phyloP scores from a whole-genome alignment of 2,329 filamentous ascomycete genomes.

The Stagonosporopsis cucurbitacearum region DNA sequence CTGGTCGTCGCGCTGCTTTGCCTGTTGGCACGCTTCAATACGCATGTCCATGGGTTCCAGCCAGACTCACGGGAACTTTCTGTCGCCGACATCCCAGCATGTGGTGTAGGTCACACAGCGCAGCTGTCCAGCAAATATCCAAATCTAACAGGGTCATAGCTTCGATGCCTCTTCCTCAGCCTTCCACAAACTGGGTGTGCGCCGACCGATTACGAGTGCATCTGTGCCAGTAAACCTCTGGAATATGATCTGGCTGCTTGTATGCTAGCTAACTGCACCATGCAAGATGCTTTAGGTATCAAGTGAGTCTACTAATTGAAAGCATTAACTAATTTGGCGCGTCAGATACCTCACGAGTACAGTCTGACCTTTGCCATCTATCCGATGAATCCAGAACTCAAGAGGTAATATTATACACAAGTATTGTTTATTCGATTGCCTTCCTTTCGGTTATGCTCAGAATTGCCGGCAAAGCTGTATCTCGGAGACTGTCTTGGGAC shows the following conservation, averaged over 20 bases:
- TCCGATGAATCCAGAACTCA: slow-evolving; percentile 25
- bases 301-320: not conserved
- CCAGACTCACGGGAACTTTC: slow-evolving; percentile 13
- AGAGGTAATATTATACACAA: slow-evolving; percentile 21
- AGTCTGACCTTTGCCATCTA: slow-evolving; percentile 29
- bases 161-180: slow-evolving; percentile 19
- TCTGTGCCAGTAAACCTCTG: slow-evolving; percentile 23
- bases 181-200: slow-evolving; percentile 24
- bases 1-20: slow-evolving; percentile 12
- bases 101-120: slow-evolving; percentile 13
- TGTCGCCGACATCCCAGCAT: slow-evolving; percentile 20
- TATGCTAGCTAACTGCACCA: slow-evolving; percentile 37
- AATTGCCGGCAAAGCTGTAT: slow-evolving; percentile 19
- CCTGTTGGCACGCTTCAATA: slow-evolving; percentile 3
- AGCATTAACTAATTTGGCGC: not conserved
- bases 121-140: too few species aligned
- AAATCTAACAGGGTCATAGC: not conserved
- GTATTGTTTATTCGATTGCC: slow-evolving; percentile 23
- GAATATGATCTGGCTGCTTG: slow-evolving; percentile 23
- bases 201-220: slow-evolving; percentile 23
- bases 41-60: not conserved
- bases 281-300: slow-evolving; percentile 30
- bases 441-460: slow-evolving; percentile 20
- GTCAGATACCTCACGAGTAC: slow-evolving; percentile 23
- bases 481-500: slow-evolving; percentile 22